Percentiles rank a stretch among this genome's conserved stretches.
Evolutionary conservation across 441 rosid species (phyloP).

Genomic region (Theobroma grandiflorum): DNA sequence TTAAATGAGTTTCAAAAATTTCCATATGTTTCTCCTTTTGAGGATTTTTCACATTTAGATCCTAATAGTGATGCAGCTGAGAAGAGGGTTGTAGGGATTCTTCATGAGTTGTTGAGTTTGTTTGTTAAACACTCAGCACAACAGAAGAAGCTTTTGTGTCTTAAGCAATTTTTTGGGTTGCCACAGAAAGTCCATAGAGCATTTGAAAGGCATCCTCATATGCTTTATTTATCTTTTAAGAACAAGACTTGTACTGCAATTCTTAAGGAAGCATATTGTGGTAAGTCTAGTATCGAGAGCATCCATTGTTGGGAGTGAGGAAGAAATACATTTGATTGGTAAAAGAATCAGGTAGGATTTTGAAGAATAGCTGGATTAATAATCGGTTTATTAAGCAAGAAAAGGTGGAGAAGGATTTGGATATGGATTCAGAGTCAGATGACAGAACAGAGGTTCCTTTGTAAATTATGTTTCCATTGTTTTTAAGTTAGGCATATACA

Average conservation of each 20-base stretch:
- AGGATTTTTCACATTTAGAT: slow-evolving; percentile 69
- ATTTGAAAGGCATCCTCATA: slow-evolving; percentile 87
- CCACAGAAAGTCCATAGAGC: slow-evolving; percentile 71
- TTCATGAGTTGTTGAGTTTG: slow-evolving; percentile 78
- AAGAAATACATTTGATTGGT: slow-evolving; percentile 68
- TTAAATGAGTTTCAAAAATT: slow-evolving; percentile 67
- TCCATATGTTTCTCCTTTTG: slow-evolving; percentile 82
- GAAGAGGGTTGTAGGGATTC: slow-evolving; percentile 85
- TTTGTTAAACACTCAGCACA: slow-evolving; percentile 87
- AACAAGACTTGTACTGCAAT: slow-evolving; percentile 78
- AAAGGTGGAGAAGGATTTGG: slow-evolving; percentile 46
- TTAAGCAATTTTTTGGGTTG: slow-evolving; percentile 66
- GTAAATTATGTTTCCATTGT: neutral
- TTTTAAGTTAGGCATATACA: neutral
- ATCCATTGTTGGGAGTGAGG: slow-evolving; percentile 70
- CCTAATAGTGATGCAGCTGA: slow-evolving; percentile 73
- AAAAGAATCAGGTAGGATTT: slow-evolving; percentile 55
- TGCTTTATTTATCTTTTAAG: slow-evolving; percentile 78
- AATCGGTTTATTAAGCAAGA: slow-evolving; percentile 24
- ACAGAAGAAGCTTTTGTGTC: slow-evolving; percentile 66
- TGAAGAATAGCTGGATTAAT: slow-evolving; percentile 48
- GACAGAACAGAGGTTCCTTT: slow-evolving; percentile 9
- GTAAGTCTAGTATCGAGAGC: slow-evolving; percentile 53
- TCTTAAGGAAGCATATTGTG: slow-evolving; percentile 80
- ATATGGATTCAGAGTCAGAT: slow-evolving; percentile 32